Evolutionary conservation across 2,329 filamentous ascomycete species (phyloP).

Genomic region (Sporothrix sp.): DNA sequence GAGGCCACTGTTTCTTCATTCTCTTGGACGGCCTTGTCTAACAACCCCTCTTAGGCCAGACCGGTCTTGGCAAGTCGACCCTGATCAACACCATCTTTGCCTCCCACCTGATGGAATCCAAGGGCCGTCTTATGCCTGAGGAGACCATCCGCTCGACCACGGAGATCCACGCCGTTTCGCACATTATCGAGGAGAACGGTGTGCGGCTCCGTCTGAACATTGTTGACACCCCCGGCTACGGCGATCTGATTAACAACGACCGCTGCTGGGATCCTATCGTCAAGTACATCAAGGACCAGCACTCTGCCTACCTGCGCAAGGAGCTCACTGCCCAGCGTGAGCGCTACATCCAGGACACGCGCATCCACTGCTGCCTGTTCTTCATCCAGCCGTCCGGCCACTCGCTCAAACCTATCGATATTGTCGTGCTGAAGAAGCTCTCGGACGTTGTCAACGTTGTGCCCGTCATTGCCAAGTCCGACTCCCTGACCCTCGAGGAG

Average conservation of each 20-base stretch:
- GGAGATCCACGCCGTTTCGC: constrained; percentile 94
- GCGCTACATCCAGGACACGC: constrained; percentile 97
- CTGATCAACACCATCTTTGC: constrained; percentile 99
- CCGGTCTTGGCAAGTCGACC: constrained; percentile 95
- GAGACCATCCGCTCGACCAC: constrained; percentile 92
- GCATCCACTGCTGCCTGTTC: constrained; percentile 98
- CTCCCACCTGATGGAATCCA: constrained; percentile 97
- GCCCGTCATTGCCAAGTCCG: constrained; percentile 96
- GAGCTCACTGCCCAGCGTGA: constrained; percentile 98
- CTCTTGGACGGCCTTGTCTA: background rate
- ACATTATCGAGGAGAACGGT: constrained; percentile 99
- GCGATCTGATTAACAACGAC: constrained; percentile 98
- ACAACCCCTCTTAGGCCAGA: constrained; percentile 60
- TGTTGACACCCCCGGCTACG: constrained; percentile 96
- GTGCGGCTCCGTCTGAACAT: constrained; percentile 97
- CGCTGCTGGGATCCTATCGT: constrained; percentile 99
- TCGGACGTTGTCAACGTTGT: constrained; percentile 99
- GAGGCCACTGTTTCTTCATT: too few relatives aligned
- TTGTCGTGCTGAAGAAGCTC: constrained; percentile 98
- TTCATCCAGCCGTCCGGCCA: constrained; percentile 99
- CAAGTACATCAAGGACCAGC: constrained; percentile 99
- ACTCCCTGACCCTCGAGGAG: constrained; percentile 93
- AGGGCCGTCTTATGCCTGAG: constrained; percentile 85
- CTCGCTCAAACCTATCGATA: constrained; percentile 97
- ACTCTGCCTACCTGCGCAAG: constrained; percentile 97